Evolutionary conservation across 768 basidiomycete genomes (phyloP).

Genomic region (Infundibulicybe gibba): DNA sequence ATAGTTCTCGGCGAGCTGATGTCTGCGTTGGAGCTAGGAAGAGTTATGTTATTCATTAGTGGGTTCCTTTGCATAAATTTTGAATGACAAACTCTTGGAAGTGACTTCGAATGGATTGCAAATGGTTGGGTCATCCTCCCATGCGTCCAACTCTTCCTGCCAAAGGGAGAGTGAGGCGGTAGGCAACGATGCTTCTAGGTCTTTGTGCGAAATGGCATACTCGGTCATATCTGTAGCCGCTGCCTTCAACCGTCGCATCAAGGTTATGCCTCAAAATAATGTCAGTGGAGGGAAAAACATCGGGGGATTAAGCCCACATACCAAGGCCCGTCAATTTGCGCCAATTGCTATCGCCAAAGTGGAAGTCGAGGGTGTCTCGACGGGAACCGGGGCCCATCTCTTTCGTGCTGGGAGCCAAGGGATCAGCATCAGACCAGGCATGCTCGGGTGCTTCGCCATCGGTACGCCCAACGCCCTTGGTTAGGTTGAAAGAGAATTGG

Average conservation of each 20-base stretch:
- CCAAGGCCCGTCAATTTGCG: constrained; percentile 9
- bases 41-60: background rate
- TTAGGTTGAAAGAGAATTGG: constrained; percentile 17
- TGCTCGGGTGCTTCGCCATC: constrained; percentile 30
- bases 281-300: background rate
- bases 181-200: background rate
- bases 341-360: constrained; percentile 22
- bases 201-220: background rate
- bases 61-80: background rate
- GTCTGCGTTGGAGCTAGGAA: constrained; percentile 10
- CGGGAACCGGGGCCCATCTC: constrained; percentile 29
- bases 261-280: background rate
- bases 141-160: constrained; percentile 4
- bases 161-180: background rate
- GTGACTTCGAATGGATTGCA: constrained; percentile 7
- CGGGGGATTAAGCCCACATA: background rate
- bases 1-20: constrained; percentile 3
- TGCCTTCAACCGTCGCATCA: background rate
- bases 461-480: constrained; percentile 17
- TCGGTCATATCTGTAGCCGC: background rate
- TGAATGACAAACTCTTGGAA: background rate
- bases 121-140: constrained; percentile 7
- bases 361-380: constrained; percentile 19
- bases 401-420: constrained; percentile 17
- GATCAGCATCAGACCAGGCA: constrained; percentile 23